phyloP scores from a whole-genome alignment of 257 asterid genomes.

The Nicotiana undulata region DNA sequence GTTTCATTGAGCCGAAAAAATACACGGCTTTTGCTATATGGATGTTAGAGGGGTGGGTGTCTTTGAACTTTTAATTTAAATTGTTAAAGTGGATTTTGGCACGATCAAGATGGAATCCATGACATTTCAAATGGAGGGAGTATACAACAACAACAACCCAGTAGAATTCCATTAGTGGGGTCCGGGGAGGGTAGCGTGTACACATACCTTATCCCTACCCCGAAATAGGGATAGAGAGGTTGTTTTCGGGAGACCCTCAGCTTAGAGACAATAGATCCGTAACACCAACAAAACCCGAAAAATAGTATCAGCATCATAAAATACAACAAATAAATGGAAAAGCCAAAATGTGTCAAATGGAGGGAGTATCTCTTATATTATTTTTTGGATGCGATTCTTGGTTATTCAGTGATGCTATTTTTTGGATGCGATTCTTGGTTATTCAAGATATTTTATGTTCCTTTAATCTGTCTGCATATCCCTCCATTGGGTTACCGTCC shows the following conservation, averaged over 20 bases:
- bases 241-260: too few species aligned
- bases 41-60: background rate
- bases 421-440: background rate
- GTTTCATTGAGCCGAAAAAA: background rate
- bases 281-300: too few species aligned
- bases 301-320: too few species aligned
- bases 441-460: background rate
- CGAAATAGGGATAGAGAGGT: too few species aligned
- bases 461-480: background rate
- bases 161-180: too few species aligned
- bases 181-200: too few species aligned
- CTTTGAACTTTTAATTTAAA: background rate
- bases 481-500: background rate
- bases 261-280: too few species aligned
- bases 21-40: background rate
- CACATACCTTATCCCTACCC: too few species aligned
- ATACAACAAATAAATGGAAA: too few species aligned
- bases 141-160: too few species aligned
- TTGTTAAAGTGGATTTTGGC: background rate
- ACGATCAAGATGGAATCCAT: background rate
- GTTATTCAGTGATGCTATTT: too few species aligned
- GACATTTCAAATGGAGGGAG: background rate
- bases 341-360: background rate
- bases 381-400: background rate
- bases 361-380: background rate